Evolutionary conservation across 257 asterid species (phyloP), one percentile per base, ranked within the genome.

Genomic region (Solanum chiquidenum): DNA sequence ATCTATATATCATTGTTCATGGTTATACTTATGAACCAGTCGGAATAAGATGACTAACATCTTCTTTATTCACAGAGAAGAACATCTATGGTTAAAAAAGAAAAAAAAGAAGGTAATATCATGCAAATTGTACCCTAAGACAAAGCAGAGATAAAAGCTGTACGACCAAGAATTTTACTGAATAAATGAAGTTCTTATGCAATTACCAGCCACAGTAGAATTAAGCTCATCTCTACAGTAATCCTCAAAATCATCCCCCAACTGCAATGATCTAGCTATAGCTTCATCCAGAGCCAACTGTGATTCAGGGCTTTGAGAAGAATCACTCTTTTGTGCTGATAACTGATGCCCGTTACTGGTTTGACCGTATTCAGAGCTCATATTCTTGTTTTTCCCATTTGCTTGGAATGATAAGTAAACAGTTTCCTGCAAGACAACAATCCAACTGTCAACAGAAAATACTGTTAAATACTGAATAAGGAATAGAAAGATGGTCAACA

Each of bases 251-350:
- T 94, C 95, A 40, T 94, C 97, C 77, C 93, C 98, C 79, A 97
- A 55, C 89, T 94, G 95, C 91, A 95, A 91, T 85, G 98, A 93
- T 91, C 96, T 91, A 87, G 99, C 99, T 76, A 95, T 84, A 90
- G 93, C 98, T 90, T 97, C 99, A 91, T 97, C 98, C 10, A 93
- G 90, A 87, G 95, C 96, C 92, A 94, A 75, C 87, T 95, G 99
- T 71, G 91, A 90, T 86, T 93, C 95, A 72, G 87, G 84, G 80
- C 86, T 88, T 20, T 88, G 89, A 79, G 94, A 91, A 38, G 96
- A 91, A 84, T 90, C 94, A 44, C 83, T 90, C 87, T 89, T 95
- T 80, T 87, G 93, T 7, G 86, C 92, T 27, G 88, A 71, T 83
- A 87, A 89, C 52, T 60, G 88, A 90, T 87, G 90, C 86, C 85